Percentiles rank a stretch among this genome's conserved stretches.
These are phyloP conservation scores for Colletotrichum lindemuthianum DNA, from an alignment of 2,329 filamentous ascomycete genomes.

Conservation along the genomic window DNA sequence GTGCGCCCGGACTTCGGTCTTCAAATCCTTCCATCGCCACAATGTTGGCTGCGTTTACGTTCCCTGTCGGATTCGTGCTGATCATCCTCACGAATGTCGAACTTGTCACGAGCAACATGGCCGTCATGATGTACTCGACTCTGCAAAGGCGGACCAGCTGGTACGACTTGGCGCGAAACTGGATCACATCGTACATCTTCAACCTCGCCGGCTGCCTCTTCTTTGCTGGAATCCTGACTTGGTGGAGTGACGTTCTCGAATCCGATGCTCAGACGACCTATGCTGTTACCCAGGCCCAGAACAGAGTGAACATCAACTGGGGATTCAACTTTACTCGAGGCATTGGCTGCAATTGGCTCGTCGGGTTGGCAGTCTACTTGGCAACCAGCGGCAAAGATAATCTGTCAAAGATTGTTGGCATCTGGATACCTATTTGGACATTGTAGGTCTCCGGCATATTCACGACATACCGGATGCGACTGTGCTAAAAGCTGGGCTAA, in stretches of 20 bases:
- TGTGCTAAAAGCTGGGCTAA: background rate
- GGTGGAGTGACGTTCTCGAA: constrained; percentile 12
- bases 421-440: constrained; percentile 19
- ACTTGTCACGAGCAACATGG: constrained; percentile 23
- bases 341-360: constrained; percentile 21
- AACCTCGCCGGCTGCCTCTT: constrained; percentile 12
- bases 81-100: constrained; percentile 14
- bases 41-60: constrained; percentile 1
- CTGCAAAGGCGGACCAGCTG: constrained; percentile 10
- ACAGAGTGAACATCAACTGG: constrained; percentile 20
- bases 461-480: too few relatives aligned
- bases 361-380: constrained; percentile 13
- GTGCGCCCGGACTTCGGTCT: background rate
- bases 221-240: constrained; percentile 7
- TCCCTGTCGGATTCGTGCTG: constrained; percentile 17
- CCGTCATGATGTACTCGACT: constrained; percentile 16
- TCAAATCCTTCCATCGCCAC: constrained; percentile 16
- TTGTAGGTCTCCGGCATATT: constrained; percentile 1
- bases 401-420: constrained; percentile 19
- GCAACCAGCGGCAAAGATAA: constrained; percentile 6
- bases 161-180: constrained; percentile 11
- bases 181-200: constrained; percentile 12
- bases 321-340: constrained; percentile 17
- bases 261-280: constrained; percentile 12
- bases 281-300: constrained; percentile 18